A percentile compares a stretch with the other conserved stretches of the same genome.
These are phyloP conservation scores for Rhodotorula paludigena DNA, from an alignment of 768 basidiomycete species.

Conservation along the genomic window DNA sequence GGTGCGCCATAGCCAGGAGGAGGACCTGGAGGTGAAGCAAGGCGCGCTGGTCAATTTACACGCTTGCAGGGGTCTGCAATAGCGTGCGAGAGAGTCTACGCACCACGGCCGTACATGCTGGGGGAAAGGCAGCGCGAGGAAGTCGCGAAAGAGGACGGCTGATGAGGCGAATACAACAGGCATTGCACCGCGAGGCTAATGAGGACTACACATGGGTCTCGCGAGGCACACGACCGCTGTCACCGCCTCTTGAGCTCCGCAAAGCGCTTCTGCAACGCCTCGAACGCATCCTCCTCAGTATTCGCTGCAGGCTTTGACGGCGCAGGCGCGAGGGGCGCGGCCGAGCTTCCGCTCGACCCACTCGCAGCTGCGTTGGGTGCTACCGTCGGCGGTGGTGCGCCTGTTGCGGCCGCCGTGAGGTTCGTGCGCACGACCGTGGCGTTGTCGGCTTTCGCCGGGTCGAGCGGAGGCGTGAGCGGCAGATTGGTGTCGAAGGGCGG, in stretches of 20 bases:
- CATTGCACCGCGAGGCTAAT: not conserved
- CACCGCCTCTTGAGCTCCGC: constrained; percentile 79
- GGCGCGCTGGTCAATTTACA: not conserved
- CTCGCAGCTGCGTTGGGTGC: not conserved
- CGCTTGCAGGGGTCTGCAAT: no score
- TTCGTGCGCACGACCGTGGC: constrained; percentile 17
- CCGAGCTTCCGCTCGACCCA: not conserved
- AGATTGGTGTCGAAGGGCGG: constrained; percentile 30
- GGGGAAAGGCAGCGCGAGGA: not conserved
- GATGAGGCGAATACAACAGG: not conserved
- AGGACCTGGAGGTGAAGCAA: not conserved
- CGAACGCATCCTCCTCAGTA: constrained; percentile 68
- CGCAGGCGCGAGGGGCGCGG: no score
- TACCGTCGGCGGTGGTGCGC: not conserved
- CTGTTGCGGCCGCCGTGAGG: constrained; percentile 4
- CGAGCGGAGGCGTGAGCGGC: constrained; percentile 25
- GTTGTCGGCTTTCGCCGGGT: constrained; percentile 3
- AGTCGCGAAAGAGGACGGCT: not conserved
- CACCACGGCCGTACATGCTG: constrained; percentile 6
- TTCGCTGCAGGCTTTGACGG: no score
- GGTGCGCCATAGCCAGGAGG: not conserved
- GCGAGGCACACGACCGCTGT: constrained; percentile 5
- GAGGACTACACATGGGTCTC: not conserved
- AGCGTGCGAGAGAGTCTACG: not conserved
- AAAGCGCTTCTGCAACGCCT: constrained; percentile 70